Conservation (phyloP, 257 asterid genomes). For the Solanum tacnaense region DNA sequence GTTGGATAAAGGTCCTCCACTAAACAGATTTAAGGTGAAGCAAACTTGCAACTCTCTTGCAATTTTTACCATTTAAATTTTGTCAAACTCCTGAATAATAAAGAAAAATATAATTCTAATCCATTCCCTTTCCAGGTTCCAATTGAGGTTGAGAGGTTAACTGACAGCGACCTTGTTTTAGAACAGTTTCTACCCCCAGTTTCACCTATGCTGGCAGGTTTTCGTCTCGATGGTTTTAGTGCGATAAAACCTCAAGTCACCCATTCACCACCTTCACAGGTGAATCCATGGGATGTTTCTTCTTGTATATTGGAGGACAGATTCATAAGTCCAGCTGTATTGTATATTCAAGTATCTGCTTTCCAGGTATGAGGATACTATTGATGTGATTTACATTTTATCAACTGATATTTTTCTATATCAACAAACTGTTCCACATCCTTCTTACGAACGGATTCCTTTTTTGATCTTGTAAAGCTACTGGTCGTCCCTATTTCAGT, state of each 20-base stretch:
- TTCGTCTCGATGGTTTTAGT: constrained; percentile 87
- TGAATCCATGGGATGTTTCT: constrained; percentile 21
- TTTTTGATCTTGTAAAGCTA: not conserved
- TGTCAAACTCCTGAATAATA: not conserved
- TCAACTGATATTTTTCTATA: not conserved
- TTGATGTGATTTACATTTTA: not conserved
- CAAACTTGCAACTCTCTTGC: not conserved
- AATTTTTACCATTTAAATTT: not conserved
- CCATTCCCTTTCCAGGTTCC: constrained; percentile 63
- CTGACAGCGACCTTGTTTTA: constrained; percentile 66
- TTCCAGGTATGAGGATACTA: constrained; percentile 54
- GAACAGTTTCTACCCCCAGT: constrained; percentile 75
- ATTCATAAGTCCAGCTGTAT: constrained; percentile 66
- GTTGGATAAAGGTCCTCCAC: constrained; percentile 73
- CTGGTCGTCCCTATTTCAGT: not conserved
- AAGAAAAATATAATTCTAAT: not conserved
- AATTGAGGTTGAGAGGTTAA: constrained; percentile 74
- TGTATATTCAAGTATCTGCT: constrained; percentile 79
- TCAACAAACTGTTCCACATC: not conserved
- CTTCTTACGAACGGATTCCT: not conserved
- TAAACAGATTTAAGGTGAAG: constrained; percentile 86
- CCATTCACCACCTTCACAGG: constrained; percentile 63
- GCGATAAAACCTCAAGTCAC: constrained; percentile 69
- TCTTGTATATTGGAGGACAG: constrained; percentile 62
- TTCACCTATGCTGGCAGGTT: constrained; percentile 88